These are phyloP conservation scores for Mycena albidolilacea DNA, from an alignment of 768 basidiomycete species.

Conservation along the genomic window DNA sequence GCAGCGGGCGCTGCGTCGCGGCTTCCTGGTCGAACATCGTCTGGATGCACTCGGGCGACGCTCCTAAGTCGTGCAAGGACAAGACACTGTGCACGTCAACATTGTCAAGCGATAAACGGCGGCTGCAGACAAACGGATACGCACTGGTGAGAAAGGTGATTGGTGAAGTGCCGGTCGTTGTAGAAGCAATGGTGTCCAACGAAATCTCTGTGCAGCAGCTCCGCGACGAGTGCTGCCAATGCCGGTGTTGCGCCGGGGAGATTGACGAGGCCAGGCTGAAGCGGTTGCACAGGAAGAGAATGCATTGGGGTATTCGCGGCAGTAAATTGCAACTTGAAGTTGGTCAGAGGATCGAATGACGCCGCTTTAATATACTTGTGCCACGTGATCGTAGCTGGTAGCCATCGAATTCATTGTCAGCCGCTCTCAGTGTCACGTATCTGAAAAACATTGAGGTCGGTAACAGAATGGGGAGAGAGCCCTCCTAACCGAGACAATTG, in stretches of 20 bases:
- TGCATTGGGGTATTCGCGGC: background rate
- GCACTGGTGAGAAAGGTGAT: constrained; percentile 33
- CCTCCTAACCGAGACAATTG: background rate
- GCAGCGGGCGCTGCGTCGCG: constrained; percentile 7
- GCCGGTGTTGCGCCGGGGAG: constrained; percentile 29
- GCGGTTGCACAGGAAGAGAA: constrained; percentile 21
- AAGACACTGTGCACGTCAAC: constrained; percentile 12
- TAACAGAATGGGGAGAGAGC: background rate
- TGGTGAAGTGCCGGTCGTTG: constrained; percentile 21
- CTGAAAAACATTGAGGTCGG: background rate
- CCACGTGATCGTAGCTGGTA: constrained; percentile 14
- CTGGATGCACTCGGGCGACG: constrained; percentile 14
- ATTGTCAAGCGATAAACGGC: background rate
- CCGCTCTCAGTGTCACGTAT: background rate
- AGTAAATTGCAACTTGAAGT: background rate
- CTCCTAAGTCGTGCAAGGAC: constrained; percentile 23
- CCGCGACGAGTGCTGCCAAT: constrained; percentile 20
- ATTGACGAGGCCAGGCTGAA: constrained; percentile 29
- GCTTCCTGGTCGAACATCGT: constrained; percentile 19
- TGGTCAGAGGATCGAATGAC: background rate
- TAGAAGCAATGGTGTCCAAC: constrained; percentile 30
- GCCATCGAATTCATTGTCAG: constrained; percentile 13
- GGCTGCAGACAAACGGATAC: background rate
- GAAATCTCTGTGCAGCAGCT: constrained; percentile 29
- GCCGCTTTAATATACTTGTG: constrained; percentile 8